phyloP scores from a whole-genome alignment of 2,329 filamentous ascomycete genomes.

The Penicillium digitatum region DNA sequence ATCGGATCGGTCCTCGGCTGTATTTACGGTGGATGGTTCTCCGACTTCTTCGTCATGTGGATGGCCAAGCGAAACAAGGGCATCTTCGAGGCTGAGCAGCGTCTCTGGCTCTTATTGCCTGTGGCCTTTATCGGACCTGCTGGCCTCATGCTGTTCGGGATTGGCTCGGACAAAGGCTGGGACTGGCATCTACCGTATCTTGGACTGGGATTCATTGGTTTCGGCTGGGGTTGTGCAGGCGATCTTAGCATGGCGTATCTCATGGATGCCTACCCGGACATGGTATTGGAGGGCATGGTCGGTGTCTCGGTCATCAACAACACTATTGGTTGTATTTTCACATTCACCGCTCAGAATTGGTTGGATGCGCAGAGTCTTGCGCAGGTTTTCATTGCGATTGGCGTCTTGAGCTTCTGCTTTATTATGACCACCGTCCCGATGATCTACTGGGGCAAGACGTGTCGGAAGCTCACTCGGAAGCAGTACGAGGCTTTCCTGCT shows the following conservation, averaged over 20 bases:
- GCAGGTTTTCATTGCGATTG: constrained; percentile 52
- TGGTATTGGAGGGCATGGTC: constrained; percentile 57
- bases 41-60: constrained; percentile 55
- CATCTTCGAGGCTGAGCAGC: constrained; percentile 54
- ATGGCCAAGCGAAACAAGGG: constrained; percentile 53
- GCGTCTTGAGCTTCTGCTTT: constrained; percentile 50
- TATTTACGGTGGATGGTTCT: constrained; percentile 55
- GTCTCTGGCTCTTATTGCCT: constrained; percentile 51
- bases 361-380: constrained; percentile 44
- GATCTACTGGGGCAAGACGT: constrained; percentile 53
- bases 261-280: constrained; percentile 55
- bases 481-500: constrained; percentile 48
- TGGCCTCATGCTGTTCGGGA: constrained; percentile 53
- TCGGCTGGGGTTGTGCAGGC: constrained; percentile 57
- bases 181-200: constrained; percentile 54
- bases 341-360: constrained; percentile 51
- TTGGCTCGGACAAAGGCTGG: constrained; percentile 51
- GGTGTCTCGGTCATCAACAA: constrained; percentile 58
- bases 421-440: constrained; percentile 52
- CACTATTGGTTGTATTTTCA: constrained; percentile 53
- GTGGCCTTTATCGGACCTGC: constrained; percentile 50
- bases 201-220: constrained; percentile 56
- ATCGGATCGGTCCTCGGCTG: constrained; percentile 51
- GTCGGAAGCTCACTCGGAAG: constrained; percentile 47
- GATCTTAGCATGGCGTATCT: constrained; percentile 55